Base-by-base conservation (phyloP, 129 eudicot species). In the Apium graveolens region DNA sequence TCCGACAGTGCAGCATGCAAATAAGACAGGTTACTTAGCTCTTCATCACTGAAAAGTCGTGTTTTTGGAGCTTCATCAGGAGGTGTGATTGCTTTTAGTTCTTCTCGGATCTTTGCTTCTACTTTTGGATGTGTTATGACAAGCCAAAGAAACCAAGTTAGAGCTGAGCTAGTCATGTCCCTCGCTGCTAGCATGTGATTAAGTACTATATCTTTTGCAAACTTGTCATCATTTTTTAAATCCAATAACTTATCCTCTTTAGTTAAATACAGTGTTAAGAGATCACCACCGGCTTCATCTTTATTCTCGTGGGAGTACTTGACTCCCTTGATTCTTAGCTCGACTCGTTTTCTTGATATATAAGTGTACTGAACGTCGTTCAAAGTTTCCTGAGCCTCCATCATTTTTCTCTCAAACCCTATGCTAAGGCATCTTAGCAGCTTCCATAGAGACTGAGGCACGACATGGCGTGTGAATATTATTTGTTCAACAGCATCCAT, bases 101-200 rank as follows among this genome's bases (percentile, higher is more conserved):
- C 87, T 37, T 74, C 72, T 4, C 48, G 38, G 17, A 87, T 83
- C 31, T 75, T 84, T 32, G 51, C 48, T 80, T 78, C 74, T 5
- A 75, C 88, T 1, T 7, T 48, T 0, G 88, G 88, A 62, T 82
- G 80, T 18, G 26, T 43, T 2, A 78, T 76, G 37, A 84, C 44
- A 35, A 84, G 80, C 82, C 83, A 76, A 74, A 87, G 82, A 80
- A 87, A 85, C 88, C 92, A 88, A 45, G 84, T 73, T 1, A 88
- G 48, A 26, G 80, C 63, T 10, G 80, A 76, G 48, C 80, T 85
- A 3, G 79, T 80, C 1, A 85, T 86, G 55, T 80, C 92, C 38
- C 80, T 45, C 7, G 88, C 92, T 1, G 88, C 92, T 34, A 60
- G 43, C 51, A 81, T 21, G 48, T 86, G 75, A 42, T 49, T 79